Percentiles rank a stretch among this genome's conserved stretches.
phyloP scores from a whole-genome alignment of 768 basidiomycete species.

The Crucibulum laeve region DNA sequence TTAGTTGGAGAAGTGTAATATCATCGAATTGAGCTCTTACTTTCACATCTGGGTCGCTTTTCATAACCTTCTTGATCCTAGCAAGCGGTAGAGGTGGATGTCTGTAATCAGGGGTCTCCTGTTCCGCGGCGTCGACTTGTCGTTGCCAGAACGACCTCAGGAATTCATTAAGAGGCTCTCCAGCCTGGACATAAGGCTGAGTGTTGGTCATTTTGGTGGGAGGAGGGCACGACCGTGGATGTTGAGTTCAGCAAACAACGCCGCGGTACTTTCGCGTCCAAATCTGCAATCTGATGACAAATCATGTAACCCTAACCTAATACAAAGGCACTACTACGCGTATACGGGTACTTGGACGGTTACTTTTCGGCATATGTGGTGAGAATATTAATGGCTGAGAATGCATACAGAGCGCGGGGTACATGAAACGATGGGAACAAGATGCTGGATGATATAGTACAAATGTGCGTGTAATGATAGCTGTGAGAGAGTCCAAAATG shows the following conservation, averaged over 20 bases:
- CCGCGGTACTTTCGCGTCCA: not conserved
- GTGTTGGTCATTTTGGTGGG: constrained; percentile 19
- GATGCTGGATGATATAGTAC: not conserved
- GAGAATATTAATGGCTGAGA: too few relatives aligned
- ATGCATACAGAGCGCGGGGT: not conserved
- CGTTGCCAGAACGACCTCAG: constrained; percentile 87
- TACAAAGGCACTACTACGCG: not conserved
- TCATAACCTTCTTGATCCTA: constrained; percentile 99
- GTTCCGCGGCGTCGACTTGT: constrained; percentile 82
- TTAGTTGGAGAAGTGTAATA: constrained; percentile 6
- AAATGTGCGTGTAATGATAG: not conserved
- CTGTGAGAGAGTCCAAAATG: not conserved
- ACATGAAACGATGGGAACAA: not conserved
- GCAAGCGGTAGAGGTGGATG: constrained; percentile 90
- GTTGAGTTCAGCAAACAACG: not conserved
- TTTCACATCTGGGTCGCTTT: constrained; percentile 96
- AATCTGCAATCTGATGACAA: too few relatives aligned
- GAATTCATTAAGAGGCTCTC: constrained; percentile 85
- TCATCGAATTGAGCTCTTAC: constrained; percentile 36
- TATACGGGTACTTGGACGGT: not conserved
- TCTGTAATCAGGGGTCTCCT: constrained; percentile 83
- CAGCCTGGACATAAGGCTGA: constrained; percentile 73
- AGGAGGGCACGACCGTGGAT: not conserved
- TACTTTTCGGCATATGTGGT: not conserved
- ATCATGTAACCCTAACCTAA: too few relatives aligned